phyloP scores from a whole-genome alignment of 495 filamentous ascomycete genomes.

The Hypoxylon subgilvum region DNA sequence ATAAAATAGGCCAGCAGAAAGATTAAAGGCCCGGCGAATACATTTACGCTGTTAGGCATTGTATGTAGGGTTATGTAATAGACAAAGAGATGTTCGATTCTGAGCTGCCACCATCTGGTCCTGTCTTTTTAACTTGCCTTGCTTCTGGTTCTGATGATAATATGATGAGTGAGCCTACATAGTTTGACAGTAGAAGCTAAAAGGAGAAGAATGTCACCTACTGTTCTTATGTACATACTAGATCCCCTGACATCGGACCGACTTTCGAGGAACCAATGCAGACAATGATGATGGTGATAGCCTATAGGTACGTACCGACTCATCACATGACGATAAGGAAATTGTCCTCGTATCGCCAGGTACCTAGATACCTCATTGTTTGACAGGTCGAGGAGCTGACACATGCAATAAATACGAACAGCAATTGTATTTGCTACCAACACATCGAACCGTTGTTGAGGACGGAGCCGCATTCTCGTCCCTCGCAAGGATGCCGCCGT shows the following conservation, averaged over 20 bases:
- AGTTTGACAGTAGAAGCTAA: too few species aligned
- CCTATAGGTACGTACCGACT: slow-evolving; percentile 10
- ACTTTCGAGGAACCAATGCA: slow-evolving; percentile 5
- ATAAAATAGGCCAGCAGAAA: slow-evolving; percentile 18
- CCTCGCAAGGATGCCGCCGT: slow-evolving; percentile 46
- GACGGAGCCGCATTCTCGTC: slow-evolving; percentile 12
- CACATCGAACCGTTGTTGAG: slow-evolving; percentile 14
- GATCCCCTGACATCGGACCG: slow-evolving; percentile 36
- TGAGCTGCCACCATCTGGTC: slow-evolving; percentile 9
- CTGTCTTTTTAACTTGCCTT: too few species aligned
- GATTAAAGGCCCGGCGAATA: background rate
- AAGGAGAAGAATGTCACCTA: slow-evolving; percentile 1
- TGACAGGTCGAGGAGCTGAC: too few species aligned
- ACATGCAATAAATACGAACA: background rate
- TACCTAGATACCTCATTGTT: too few species aligned
- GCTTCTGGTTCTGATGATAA: too few species aligned
- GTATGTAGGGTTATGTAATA: slow-evolving; percentile 33
- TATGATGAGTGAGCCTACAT: too few species aligned
- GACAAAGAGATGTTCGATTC: slow-evolving; percentile 34
- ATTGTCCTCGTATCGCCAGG: slow-evolving; percentile 1
- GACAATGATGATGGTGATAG: background rate
- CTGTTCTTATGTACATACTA: background rate
- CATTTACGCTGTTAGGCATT: slow-evolving; percentile 21
- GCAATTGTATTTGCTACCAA: background rate
- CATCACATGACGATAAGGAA: slow-evolving; percentile 35